Evolutionary conservation across 176 grass and related monocot species (phyloP).

Genomic region (Oryza meridionalis): DNA sequence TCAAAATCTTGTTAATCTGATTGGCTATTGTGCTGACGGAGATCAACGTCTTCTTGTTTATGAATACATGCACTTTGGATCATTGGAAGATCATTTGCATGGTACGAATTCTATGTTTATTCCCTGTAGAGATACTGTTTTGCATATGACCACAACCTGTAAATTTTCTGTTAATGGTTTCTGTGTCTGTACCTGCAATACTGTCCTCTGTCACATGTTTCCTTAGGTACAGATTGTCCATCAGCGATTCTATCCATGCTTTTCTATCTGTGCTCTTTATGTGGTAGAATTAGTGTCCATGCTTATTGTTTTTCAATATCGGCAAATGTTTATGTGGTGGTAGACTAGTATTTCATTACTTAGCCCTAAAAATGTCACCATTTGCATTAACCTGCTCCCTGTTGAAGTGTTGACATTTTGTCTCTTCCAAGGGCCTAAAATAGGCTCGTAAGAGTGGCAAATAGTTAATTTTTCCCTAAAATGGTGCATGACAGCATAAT

Average conservation of each 20-base stretch:
- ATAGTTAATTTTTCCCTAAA: background rate
- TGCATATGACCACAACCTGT: slow-evolving; percentile 28
- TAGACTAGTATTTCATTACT: slow-evolving; percentile 17
- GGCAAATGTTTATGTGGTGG: background rate
- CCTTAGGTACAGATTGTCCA: slow-evolving; percentile 1
- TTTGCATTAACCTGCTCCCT: background rate
- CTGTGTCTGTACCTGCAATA: slow-evolving; percentile 17
- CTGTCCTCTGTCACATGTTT: slow-evolving; percentile 44
- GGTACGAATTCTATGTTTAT: slow-evolving; percentile 52
- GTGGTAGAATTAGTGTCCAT: background rate
- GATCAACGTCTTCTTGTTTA: slow-evolving; percentile 94
- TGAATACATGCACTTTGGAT: slow-evolving; percentile 90
- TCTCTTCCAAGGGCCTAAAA: background rate
- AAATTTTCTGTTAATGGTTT: slow-evolving; percentile 24
- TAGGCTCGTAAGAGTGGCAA: background rate
- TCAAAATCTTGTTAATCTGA: slow-evolving; percentile 82
- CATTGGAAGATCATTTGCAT: slow-evolving; percentile 91
- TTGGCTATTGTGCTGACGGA: slow-evolving; percentile 89
- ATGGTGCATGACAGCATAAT: slow-evolving; percentile 10
- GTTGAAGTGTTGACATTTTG: background rate
- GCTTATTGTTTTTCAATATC: background rate
- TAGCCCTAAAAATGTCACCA: background rate
- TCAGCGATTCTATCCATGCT: slow-evolving; percentile 23
- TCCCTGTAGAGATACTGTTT: slow-evolving; percentile 27
- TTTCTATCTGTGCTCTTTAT: slow-evolving; percentile 14